Evolutionary conservation across 768 basidiomycete genomes (phyloP).

Genomic region (Phylloporus arenicola): DNA sequence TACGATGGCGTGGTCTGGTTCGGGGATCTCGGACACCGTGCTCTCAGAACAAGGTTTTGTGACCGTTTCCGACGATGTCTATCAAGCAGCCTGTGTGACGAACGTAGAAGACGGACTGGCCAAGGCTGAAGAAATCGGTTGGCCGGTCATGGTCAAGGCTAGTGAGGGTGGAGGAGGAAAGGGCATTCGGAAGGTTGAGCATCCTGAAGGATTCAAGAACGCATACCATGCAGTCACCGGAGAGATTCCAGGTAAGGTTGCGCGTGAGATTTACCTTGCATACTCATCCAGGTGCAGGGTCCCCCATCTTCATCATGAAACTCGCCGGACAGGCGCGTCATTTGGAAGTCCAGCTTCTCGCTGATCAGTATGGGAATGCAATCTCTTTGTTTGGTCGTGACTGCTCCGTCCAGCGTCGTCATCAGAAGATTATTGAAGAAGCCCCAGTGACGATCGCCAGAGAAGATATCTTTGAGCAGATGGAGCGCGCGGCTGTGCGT

Average conservation of each 20-base stretch:
- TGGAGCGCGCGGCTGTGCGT: conserved; percentile 99
- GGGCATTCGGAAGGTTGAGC: conserved; percentile 94
- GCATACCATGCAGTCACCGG: conserved; percentile 90
- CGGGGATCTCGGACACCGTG: conserved; percentile 83
- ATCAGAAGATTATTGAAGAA: conserved; percentile 99
- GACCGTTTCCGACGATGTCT: conserved; percentile 88
- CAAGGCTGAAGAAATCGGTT: conserved; percentile 85
- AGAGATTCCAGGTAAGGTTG: conserved; percentile 84
- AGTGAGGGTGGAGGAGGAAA: conserved; percentile 99
- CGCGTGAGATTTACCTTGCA: background rate
- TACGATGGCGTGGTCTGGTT: conserved; percentile 98
- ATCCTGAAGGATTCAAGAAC: conserved; percentile 84
- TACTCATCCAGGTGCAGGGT: conserved; percentile 49
- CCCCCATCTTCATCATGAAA: conserved; percentile 99
- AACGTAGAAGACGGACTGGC: conserved; percentile 81
- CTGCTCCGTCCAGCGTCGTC: conserved; percentile 97
- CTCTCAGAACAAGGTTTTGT: conserved; percentile 87
- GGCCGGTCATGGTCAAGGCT: conserved; percentile 99
- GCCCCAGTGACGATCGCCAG: conserved; percentile 97
- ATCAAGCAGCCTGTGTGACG: conserved; percentile 82
- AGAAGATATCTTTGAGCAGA: conserved; percentile 86
- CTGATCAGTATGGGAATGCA: conserved; percentile 98
- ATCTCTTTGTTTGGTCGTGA: conserved; percentile 99
- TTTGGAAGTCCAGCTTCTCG: conserved; percentile 95
- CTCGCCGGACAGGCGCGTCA: conserved; percentile 96